Percentiles rank a stretch among this genome's conserved stretches.
These are phyloP conservation scores for Lepidopterella palustris DNA, from an alignment of 495 filamentous ascomycete genomes.

Conservation along the genomic window DNA sequence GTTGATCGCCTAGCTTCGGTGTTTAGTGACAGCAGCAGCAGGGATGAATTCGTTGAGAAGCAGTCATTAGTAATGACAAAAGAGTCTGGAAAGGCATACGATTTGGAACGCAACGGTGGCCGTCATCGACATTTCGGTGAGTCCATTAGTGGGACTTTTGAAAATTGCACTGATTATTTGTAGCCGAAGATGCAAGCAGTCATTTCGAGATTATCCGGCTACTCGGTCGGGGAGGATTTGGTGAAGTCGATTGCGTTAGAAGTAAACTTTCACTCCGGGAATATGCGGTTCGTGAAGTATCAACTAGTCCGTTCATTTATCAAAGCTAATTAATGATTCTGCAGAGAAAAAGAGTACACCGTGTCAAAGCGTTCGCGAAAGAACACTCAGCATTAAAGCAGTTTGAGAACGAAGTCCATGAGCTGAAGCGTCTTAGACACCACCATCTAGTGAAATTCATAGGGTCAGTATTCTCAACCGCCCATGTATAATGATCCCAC, in stretches of 20 bases:
- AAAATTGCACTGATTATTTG: neutral
- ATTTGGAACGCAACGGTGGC: neutral
- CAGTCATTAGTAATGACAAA: slow-evolving; percentile 15
- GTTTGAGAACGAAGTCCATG: slow-evolving; percentile 14
- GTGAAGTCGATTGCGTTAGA: slow-evolving; percentile 7
- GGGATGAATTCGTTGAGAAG: slow-evolving; percentile 10
- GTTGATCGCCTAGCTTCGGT: neutral
- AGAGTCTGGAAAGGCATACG: neutral
- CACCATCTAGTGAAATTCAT: slow-evolving; percentile 20
- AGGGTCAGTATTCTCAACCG: slow-evolving; percentile 6
- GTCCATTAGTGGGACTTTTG: neutral
- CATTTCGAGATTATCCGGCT: slow-evolving; percentile 1
- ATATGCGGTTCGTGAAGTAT: neutral
- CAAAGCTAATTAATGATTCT: neutral
- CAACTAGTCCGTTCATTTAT: neutral
- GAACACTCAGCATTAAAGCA: neutral
- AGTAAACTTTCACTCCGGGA: slow-evolving; percentile 8
- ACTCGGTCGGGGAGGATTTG: slow-evolving; percentile 2
- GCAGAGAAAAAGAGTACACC: neutral
- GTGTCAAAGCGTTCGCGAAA: neutral
- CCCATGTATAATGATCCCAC: neutral
- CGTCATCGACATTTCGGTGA: slow-evolving; percentile 1
- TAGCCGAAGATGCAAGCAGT: neutral
- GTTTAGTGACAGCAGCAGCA: slow-evolving; percentile 5
- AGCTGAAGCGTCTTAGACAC: slow-evolving; percentile 11